Evolutionary conservation across 1,139 yeast species (phyloP), one percentile per base, ranked within the genome.

Genomic region (Geotrichum cucujoidarum): DNA sequence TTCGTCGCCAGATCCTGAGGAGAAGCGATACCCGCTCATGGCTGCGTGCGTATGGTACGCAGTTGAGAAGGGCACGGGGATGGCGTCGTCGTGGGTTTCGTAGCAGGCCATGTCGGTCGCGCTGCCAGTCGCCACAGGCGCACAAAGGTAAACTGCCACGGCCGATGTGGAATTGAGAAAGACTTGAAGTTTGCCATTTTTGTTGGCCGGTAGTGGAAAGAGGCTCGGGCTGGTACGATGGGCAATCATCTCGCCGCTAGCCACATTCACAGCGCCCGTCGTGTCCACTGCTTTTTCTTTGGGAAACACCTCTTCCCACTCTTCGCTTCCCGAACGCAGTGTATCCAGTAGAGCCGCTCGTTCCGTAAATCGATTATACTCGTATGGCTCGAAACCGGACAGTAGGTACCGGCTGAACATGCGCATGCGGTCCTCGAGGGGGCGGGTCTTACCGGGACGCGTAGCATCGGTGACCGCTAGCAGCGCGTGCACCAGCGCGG

Each of bases 401-500:
- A 82, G 65, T 8, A 83, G 68, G 39, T 66, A 57, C 38, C 63
- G 62, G 47, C 75, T 70, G 57, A 85, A 76, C 0, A 74, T 64
- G 0, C 62, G 53, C 83, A 88, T 80, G 61, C 95, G 70, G 35
- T 72, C 66, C 0, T 61, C 57, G 34, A 84, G 65, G 0, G 79
- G 64, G 37, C 68, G 66, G 0, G 90, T 82, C 62, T 14, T 65
- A 53, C 94, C 88, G 0, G 80, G 70, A 0, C 70, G 57, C 0
- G 57, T 53, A 25, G 64, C 62, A 58, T 86, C 84, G 2, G 78
- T 76, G 16, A 84, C 72, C 36, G 78, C 83, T 40, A 86, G 67
- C 27, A 94, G 61, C 0, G 80, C 68, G 40, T 72, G 70, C 11
- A 86, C 83, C 2, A 92, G 57, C 6, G 75, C 77, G 37, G 75